Evolutionary conservation across 2,329 filamentous ascomycete species (phyloP).

Genomic region (Aspergillus sp.): DNA sequence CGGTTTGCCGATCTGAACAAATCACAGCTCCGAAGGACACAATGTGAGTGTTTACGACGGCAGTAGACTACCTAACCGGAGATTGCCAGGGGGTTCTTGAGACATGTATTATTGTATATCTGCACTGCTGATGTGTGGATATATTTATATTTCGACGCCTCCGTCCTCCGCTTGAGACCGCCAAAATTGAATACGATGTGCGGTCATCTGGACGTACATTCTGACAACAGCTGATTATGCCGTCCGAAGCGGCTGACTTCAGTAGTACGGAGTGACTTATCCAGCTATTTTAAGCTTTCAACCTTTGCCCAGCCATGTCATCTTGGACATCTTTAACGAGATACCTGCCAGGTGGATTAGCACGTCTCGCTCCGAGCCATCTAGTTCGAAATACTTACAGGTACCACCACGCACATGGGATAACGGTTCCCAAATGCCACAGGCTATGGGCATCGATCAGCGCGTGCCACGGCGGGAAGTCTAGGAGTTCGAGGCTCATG

Average conservation of each 20-base stretch:
- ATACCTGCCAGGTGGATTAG: slow-evolving; percentile 60
- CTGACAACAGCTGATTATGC: slow-evolving; percentile 6
- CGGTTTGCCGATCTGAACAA: slow-evolving; percentile 7
- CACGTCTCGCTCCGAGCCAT: not conserved
- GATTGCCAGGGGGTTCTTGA: not conserved
- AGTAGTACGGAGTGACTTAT: not conserved
- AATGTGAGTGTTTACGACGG: slow-evolving; percentile 1
- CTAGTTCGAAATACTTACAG: slow-evolving; percentile 64
- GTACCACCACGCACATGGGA: slow-evolving; percentile 87
- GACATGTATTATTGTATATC: not conserved
- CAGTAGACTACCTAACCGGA: not conserved
- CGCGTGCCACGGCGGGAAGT: slow-evolving; percentile 82
- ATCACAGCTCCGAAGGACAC: not conserved
- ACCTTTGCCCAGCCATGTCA: slow-evolving; percentile 70
- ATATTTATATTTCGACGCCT: not conserved
- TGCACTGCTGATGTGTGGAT: not conserved
- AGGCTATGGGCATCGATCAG: slow-evolving; percentile 90
- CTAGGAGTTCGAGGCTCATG: slow-evolving; percentile 93
- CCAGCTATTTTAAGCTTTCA: slow-evolving; percentile 60
- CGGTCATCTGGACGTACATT: slow-evolving; percentile 14
- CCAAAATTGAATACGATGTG: slow-evolving; percentile 1
- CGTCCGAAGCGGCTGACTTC: not conserved
- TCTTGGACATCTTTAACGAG: slow-evolving; percentile 81
- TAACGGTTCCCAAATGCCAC: slow-evolving; percentile 93
- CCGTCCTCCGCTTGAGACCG: not conserved